These are phyloP conservation scores for Botrytis sinoallii DNA, from an alignment of 2,329 filamentous ascomycete genomes.

Conservation along the genomic window DNA sequence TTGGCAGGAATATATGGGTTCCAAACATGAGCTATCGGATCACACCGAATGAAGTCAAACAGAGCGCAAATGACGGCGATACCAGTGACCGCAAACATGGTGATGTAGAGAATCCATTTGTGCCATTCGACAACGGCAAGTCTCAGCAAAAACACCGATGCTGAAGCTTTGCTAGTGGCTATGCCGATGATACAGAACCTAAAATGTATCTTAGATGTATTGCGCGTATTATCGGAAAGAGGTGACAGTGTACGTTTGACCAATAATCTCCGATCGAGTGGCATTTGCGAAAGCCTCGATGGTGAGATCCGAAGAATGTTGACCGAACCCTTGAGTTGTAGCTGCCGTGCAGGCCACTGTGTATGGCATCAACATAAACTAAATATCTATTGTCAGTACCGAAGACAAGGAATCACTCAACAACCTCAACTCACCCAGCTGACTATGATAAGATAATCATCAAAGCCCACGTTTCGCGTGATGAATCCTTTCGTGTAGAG, in stretches of 20 bases:
- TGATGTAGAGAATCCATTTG: conserved; percentile 18
- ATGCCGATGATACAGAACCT: conserved; percentile 23
- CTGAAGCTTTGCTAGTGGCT: conserved; percentile 24
- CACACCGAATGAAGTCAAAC: conserved; percentile 24
- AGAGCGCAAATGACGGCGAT: conserved; percentile 19
- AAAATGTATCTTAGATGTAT: neutral
- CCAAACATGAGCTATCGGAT: conserved; percentile 24
- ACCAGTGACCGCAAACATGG: conserved; percentile 15
- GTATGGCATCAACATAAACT: conserved; percentile 24
- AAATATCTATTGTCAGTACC: neutral
- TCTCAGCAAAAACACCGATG: conserved; percentile 22
- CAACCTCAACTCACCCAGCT: conserved; percentile 15
- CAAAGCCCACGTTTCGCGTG: conserved; percentile 17
- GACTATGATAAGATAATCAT: conserved; percentile 22
- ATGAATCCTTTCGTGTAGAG: conserved; percentile 21
- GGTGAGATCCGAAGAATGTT: conserved; percentile 17
- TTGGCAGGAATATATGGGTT: conserved; percentile 18
- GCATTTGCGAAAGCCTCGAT: conserved; percentile 13
- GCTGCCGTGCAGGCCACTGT: conserved; percentile 15
- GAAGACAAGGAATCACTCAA: neutral
- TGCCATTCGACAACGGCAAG: conserved; percentile 23
- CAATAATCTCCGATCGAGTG: conserved; percentile 23
- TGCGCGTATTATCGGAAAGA: neutral
- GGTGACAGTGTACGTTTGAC: conserved; percentile 21
- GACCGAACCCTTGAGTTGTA: conserved; percentile 20